Evolutionary conservation across 768 basidiomycete species (phyloP), one percentile per base, ranked within the genome.

Genomic region (Gelatoporia subvermispora): DNA sequence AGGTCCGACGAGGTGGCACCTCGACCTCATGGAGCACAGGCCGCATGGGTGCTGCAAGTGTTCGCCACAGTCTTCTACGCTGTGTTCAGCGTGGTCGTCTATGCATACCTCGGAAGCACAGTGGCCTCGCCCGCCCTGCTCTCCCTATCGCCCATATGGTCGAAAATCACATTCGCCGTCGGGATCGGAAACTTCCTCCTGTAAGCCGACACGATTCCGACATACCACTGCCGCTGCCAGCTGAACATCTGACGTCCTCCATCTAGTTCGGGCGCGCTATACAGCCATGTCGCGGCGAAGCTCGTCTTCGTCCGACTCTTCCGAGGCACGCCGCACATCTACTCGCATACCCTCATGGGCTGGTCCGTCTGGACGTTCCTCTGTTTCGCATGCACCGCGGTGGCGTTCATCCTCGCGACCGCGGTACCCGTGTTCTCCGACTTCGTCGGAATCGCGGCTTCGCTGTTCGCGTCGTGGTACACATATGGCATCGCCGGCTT

Each of bases 391-490:
- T 63, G 68, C 3, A 68, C 68, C 23, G 66, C 67, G 1, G 53
- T 72, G 23, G 74, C 75, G 1, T 77, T 75, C 57, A 56, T 78
- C 18, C 61, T 80, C 42, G 74, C 75, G 28, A 66, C 72, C 36
- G 68, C 75, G 2, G 76, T 81, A 4, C 78, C 78, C 2, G 77
- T 80, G 34, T 78, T 80, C 55, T 77, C 75, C 18, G 71, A 77
- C 53, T 61, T 80, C 34, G 76, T 77, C 25, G 75, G 78, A 13
- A 74, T 80, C 50, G 61, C 75, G 11, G 78, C 77, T 8, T 66
- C 77, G 16, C 64, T 79, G 18, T 80, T 81, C 51, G 77, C 78
- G 8, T 70, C 74, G n/a, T 79, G 79, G 76, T 81, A 76, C 55
- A 79, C 78, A 13, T 78, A 78, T 52, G 77, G 77, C 22, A 48